Base-by-base conservation (phyloP, 352 stramenopile genomes). In the Plasmopara muralis region DNA sequence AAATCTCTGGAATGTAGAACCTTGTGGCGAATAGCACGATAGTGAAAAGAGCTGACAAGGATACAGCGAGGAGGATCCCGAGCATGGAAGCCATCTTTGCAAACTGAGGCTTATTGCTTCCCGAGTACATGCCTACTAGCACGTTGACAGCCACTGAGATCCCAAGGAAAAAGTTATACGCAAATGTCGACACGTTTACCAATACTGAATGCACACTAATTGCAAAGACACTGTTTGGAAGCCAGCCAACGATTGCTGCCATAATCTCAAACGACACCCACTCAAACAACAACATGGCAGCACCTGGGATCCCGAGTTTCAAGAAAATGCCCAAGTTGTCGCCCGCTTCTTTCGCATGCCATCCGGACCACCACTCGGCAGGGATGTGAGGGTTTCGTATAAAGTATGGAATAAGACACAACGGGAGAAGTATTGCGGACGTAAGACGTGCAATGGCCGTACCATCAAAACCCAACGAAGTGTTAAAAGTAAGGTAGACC, bases 191-290 rank as follows among this genome's bases (percentile, higher is more conserved):
- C 25, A 89, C 66, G 50, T 68, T 85, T 16, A 83, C 62, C 14
- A 87, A 43, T 34, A 92, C 76, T 15, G 79, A 87, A 50, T 92
- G 82, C 13, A 87, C 79, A 35, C 73, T 87, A 37, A 92, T 77
- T 13, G 77, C 65, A 4, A 86, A 55, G 34, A 89, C 71, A 35
- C 71, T 72, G 60, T 86, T 67, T 15, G 77, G 71, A 16, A 92
- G 57, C 51, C 69, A 65, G 0, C 82, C 82, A 1, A 79, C 79
- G 20, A 87, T 72, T 6, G 68, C 61, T 13, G 78, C 71, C 77
- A 89, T 83, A 59, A 89, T 85, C 57, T 92, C 82, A 41, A 87
- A 92, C 34, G 82, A 76, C 56, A 70, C 77, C 79, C 77, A 90
- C 58, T 92, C 82, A 8, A 89, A 53, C 41, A 41, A 33, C 13